Base-by-base conservation (phyloP, 2,329 filamentous ascomycete genomes). In the Aphanoascus verrucosus region DNA sequence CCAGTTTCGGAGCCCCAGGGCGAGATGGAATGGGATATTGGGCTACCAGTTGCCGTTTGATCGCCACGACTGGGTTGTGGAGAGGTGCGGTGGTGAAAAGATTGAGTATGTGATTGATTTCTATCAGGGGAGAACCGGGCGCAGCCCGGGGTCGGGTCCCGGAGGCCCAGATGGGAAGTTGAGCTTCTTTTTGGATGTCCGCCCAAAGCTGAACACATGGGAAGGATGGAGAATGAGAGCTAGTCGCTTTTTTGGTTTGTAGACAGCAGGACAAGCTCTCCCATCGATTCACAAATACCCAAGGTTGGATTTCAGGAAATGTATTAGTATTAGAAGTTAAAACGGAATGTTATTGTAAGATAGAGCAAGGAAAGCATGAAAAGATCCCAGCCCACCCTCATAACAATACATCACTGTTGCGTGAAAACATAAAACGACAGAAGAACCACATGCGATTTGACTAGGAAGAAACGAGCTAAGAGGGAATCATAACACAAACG, bases 71-170 rank as follows among this genome's bases (percentile, higher is more conserved):
- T 98, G 93, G 93, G 83, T 96, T 20, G 84, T 98, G 35, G 90
- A 98, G 70, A 78, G 93, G 49, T 97, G 93, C 66, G 91, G 86
- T 17, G 73, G 72, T 5, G 64, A 67, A 54, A 81, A 81, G 63
- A 74, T 98, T 47, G 93, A 97, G 63, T 98, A 98, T 67, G 85
- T 98, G 38, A 98, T 98, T 68, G 93, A 98, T 70, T 98, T 98
- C 63, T 98, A 98, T 66, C 83, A 88, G 4, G 93, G 93, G 0
- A 81, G 76, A 61, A 67, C 75, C 31, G 67, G 69, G 52, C 50
- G 52, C 49, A 60, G 69, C 65, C 54, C 67, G 58, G 63, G 59
- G 55, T 28, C 69, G 66, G 53, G 52, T 44, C 59, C 50, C 34
- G 58, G 56, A n/a, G 45, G 60, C 23, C 62, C 61, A 1, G 63